Evolutionary conservation across 2,329 filamentous ascomycete genomes (phyloP), one percentile per base, ranked within the genome.

Genomic region (Claviceps humidiphila): DNA sequence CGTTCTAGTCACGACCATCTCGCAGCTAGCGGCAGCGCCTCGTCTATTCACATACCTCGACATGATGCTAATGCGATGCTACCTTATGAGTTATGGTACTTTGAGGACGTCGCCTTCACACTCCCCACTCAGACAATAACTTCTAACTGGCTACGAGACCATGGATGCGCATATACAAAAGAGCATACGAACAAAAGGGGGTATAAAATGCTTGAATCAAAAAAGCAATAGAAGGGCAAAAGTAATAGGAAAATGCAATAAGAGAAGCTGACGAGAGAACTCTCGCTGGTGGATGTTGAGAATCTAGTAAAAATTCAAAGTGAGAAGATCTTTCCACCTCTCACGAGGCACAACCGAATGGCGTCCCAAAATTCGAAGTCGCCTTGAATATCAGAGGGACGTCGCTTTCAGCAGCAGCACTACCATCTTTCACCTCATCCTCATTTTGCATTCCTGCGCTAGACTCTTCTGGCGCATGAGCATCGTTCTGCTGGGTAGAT

Each of bases 351-450:
- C 57, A 56, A 38, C 72, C 72, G 56, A 74, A 71, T 1, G 72
- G 72, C 20, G 70, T 68, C 13, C 73, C 73, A 60, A 75, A 75
- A 57, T 75, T 76, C 55, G 63, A 69, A 17, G 68, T 73, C 26
- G 60, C 66, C 58, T 64, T 73, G 42, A 76, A 61, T 58, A 69
- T 73, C 34, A 76, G 64, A 1, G 73, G 71, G 30, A 76, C 66
- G 24, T 75, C 72, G n/a, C 59, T 55, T 44, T 71, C 68, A 16
- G 67, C 51, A 8, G 34, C 59, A 4, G 58, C 60, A 37, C 66
- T 64, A 37, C 56, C 57, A 22, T 54, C 55, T 24, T 63, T 61
- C 37, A 52, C 55, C n/a, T 60, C 56, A 17, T 59, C 58, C 24
- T 64, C 64, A 40, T 54, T 55, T 26, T 58, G 58, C 7, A 38